These are phyloP conservation scores for Chamaecyparis obtusa DNA, from an alignment of 75 land plant genomes.

Conservation along the genomic window DNA sequence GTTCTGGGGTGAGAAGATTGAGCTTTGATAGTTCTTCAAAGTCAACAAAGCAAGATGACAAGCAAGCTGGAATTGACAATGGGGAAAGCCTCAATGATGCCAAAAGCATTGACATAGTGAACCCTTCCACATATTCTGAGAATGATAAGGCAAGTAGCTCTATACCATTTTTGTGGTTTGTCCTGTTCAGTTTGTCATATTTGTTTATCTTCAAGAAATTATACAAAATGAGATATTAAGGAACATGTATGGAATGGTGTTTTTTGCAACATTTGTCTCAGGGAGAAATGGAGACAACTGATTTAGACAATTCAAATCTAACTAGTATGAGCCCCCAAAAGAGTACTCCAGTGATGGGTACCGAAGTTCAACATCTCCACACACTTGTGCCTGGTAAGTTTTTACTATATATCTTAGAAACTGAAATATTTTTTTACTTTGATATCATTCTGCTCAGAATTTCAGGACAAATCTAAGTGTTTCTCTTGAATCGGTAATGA, in stretches of 20 bases:
- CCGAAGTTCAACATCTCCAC: neutral
- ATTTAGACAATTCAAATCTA: neutral
- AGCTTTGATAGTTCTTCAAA: slow-evolving; percentile 1
- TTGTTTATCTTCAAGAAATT: neutral
- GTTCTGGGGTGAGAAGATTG: slow-evolving; percentile 4
- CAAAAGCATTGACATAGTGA: neutral
- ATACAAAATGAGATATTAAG: neutral
- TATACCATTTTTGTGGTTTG: neutral
- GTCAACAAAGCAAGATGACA: neutral
- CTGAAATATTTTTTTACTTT: neutral
- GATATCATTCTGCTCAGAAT: neutral
- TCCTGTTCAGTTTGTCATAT: neutral
- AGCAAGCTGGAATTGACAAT: neutral
- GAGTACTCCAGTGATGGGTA: neutral
- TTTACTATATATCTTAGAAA: neutral
- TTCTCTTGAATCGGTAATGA: neutral
- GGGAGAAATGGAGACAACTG: neutral
- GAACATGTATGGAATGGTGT: neutral
- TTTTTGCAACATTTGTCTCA: neutral
- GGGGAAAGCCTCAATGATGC: neutral
- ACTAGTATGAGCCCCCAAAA: neutral
- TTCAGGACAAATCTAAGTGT: neutral
- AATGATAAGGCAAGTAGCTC: slow-evolving; percentile 1
- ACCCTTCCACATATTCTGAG: neutral
- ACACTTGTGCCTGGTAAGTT: neutral